Evolutionary conservation across 1,139 yeast species (phyloP).

Genomic region (Sugiyamaella paludigena): DNA sequence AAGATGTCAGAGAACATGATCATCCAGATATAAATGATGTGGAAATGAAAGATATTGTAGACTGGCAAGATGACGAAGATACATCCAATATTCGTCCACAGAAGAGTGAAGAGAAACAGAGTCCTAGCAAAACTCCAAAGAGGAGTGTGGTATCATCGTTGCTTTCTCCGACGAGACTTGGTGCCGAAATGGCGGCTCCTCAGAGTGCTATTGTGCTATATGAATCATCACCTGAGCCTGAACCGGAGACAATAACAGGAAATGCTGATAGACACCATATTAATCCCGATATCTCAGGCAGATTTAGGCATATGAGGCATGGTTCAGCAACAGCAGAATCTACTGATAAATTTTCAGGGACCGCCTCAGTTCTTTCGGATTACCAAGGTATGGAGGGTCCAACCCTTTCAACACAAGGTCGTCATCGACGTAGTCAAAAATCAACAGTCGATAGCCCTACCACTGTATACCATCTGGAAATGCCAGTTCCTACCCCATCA

Average conservation of each 20-base stretch:
- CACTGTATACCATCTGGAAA: constrained; percentile 3
- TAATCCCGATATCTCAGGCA: not conserved
- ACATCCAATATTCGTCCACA: constrained; percentile 6
- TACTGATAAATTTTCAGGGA: no score
- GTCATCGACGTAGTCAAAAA: no score
- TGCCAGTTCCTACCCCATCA: constrained; percentile 23
- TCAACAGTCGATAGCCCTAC: no score
- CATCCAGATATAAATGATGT: not conserved
- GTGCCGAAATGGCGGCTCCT: constrained; percentile 26
- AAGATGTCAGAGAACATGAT: constrained; percentile 12
- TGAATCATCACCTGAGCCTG: not conserved
- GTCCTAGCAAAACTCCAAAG: constrained; percentile 11
- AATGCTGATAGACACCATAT: not conserved
- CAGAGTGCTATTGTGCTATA: constrained; percentile 4
- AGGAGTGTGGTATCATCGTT: constrained; percentile 10
- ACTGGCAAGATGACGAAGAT: constrained; percentile 12
- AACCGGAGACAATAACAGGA: not conserved
- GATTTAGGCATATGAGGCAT: not conserved
- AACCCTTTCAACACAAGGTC: no score
- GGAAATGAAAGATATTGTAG: constrained; percentile 15
- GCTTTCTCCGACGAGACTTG: constrained; percentile 28
- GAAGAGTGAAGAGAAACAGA: not conserved
- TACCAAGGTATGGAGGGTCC: no score
- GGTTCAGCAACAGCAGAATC: no score
- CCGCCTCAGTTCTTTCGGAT: not conserved